phyloP scores from a whole-genome alignment of 495 filamentous ascomycete genomes.

The Xylaria intraflava region DNA sequence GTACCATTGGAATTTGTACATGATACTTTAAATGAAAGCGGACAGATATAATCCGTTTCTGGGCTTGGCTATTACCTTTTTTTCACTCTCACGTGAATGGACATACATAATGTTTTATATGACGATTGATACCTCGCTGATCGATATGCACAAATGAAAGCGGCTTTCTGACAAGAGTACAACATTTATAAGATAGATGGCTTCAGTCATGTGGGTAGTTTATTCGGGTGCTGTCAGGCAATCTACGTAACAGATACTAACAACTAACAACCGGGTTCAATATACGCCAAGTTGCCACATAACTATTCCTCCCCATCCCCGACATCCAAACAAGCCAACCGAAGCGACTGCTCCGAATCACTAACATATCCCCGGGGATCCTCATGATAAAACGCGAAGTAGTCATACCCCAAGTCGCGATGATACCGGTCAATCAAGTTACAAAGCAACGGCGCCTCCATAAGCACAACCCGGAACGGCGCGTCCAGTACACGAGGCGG shows the following conservation, averaged over 20 bases:
- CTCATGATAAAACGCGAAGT: not conserved
- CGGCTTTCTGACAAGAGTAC: too few relatives aligned
- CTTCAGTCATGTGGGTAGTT: too few relatives aligned
- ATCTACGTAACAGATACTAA: too few relatives aligned
- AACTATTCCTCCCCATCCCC: not conserved
- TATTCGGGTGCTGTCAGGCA: too few relatives aligned
- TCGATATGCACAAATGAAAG: not conserved
- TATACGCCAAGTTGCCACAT: too few relatives aligned
- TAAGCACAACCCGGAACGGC: not conserved
- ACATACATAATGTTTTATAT: not conserved
- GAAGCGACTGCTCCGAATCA: not conserved
- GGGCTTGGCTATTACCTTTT: not conserved
- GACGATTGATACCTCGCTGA: conserved; percentile 4
- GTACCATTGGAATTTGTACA: not conserved
- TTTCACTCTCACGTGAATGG: not conserved
- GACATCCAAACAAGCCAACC: not conserved
- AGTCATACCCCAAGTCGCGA: not conserved
- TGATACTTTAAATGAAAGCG: not conserved
- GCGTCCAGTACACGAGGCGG: not conserved
- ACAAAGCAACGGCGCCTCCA: not conserved
- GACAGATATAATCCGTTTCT: not conserved
- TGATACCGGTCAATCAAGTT: conserved; percentile 8
- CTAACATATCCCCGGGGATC: not conserved
- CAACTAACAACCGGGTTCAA: too few relatives aligned
- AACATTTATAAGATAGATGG: too few relatives aligned